Conservation (phyloP, 2,329 filamentous ascomycete genomes). For the Didymella sp. region DNA sequence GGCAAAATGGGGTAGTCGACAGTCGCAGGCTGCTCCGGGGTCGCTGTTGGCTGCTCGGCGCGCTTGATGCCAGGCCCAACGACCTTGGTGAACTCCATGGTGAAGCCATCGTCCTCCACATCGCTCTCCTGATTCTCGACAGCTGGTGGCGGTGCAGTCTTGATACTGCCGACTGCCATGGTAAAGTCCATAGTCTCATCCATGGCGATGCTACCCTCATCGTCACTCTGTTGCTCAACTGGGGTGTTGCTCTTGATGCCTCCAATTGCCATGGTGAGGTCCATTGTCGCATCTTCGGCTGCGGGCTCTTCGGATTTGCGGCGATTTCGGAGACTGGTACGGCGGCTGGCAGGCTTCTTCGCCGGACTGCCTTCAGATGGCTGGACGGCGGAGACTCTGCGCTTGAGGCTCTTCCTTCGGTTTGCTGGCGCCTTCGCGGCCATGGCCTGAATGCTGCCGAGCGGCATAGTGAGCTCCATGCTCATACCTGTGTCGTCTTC, state of each 20-base stretch:
- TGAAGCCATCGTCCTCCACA: slow-evolving; percentile 52
- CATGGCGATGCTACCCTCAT: slow-evolving; percentile 33
- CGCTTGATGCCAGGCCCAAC: slow-evolving; percentile 54
- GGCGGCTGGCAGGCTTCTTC: slow-evolving; percentile 43
- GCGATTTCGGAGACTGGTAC: slow-evolving; percentile 50
- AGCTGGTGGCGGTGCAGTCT: slow-evolving; percentile 21
- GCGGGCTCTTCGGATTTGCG: slow-evolving; percentile 45
- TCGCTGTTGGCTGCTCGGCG: slow-evolving; percentile 21
- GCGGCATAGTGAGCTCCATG: slow-evolving; percentile 64
- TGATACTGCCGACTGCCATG: slow-evolving; percentile 48
- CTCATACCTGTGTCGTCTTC: slow-evolving; percentile 55
- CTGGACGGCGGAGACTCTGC: slow-evolving; percentile 52
- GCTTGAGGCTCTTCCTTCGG: slow-evolving; percentile 52
- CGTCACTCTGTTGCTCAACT: slow-evolving; percentile 6
- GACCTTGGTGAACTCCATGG: slow-evolving; percentile 61
- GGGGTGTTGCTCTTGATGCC: slow-evolving; percentile 38
- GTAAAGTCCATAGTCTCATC: slow-evolving; percentile 53
- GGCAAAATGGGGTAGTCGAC: slow-evolving; percentile 16
- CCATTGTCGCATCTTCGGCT: slow-evolving; percentile 53
- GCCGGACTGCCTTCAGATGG: slow-evolving; percentile 48
- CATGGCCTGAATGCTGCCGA: slow-evolving; percentile 58
- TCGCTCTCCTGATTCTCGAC: slow-evolving; percentile 21
- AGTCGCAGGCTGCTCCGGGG: slow-evolving; percentile 28
- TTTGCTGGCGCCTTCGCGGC: slow-evolving; percentile 34
- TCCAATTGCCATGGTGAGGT: slow-evolving; percentile 50